Conservation (phyloP, 2,329 filamentous ascomycete genomes). For the Teratosphaeria destructans region DNA sequence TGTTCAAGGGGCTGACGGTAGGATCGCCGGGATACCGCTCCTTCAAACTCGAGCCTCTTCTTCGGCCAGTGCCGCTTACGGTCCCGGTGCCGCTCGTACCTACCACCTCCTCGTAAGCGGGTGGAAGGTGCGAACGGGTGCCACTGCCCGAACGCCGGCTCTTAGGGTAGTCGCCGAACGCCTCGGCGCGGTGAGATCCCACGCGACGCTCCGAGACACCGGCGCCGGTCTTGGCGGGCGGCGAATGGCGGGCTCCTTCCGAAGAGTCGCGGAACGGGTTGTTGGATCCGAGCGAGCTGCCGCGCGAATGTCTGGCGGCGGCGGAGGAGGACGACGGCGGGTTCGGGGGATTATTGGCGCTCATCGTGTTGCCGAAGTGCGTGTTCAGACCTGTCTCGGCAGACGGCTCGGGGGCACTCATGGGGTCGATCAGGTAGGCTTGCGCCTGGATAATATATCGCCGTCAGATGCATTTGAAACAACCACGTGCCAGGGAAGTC, state of each 20-base stretch:
- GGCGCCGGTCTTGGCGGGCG: slow-evolving; percentile 25
- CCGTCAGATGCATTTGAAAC: not conserved
- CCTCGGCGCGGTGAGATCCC: slow-evolving; percentile 37
- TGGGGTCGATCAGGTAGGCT: slow-evolving; percentile 58
- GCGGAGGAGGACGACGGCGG: slow-evolving; percentile 22
- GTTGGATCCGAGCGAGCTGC: slow-evolving; percentile 28
- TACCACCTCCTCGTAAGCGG: slow-evolving; percentile 16
- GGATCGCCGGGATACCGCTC: slow-evolving; percentile 55
- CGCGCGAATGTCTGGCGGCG: slow-evolving; percentile 18
- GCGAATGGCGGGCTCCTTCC: slow-evolving; percentile 3
- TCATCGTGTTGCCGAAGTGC: slow-evolving; percentile 42
- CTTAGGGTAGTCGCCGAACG: slow-evolving; percentile 22
- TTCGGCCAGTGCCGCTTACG: not conserved
- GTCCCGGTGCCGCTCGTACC: slow-evolving; percentile 2
- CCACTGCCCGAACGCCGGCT: slow-evolving; percentile 5
- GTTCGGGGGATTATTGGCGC: slow-evolving; percentile 21
- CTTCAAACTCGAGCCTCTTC: slow-evolving; percentile 23
- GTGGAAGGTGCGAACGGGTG: slow-evolving; percentile 9
- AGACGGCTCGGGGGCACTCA: slow-evolving; percentile 56
- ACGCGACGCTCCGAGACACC: slow-evolving; percentile 39
- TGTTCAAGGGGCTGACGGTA: slow-evolving; percentile 56
- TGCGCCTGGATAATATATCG: slow-evolving; percentile 7
- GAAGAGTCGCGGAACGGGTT: slow-evolving; percentile 33
- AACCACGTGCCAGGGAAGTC: not conserved
- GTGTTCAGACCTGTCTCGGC: slow-evolving; percentile 56